Evolutionary conservation across 768 basidiomycete species (phyloP).

Genomic region (Tephrocybe sp.): DNA sequence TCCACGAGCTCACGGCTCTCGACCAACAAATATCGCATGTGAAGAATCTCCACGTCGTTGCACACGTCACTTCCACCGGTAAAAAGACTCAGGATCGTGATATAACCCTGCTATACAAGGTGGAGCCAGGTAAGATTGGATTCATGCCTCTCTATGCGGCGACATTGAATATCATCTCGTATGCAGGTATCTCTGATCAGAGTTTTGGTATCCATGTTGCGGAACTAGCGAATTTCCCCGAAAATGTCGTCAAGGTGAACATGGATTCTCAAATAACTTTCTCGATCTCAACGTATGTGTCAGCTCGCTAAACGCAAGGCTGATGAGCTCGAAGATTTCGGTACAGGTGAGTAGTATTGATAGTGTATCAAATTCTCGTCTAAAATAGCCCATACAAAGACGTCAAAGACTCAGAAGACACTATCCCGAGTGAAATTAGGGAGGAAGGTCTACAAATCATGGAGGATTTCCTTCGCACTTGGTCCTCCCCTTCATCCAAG

Average conservation of each 20-base stretch:
- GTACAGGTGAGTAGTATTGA: conserved; percentile 24
- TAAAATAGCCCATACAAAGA: conserved; percentile 1
- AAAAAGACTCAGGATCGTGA: conserved; percentile 65
- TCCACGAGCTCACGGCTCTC: conserved; percentile 93
- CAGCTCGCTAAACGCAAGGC: conserved; percentile 92
- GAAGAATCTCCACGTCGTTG: conserved; percentile 94
- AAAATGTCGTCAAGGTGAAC: conserved; percentile 85
- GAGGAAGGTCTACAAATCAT: conserved; percentile 83
- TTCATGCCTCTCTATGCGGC: conserved; percentile 3
- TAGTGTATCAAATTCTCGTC: neutral
- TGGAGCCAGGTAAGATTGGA: conserved; percentile 73
- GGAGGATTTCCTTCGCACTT: conserved; percentile 72
- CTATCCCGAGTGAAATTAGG: conserved; percentile 57
- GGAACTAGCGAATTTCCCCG: conserved; percentile 95
- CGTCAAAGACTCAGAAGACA: conserved; percentile 27
- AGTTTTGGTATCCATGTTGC: conserved; percentile 99
- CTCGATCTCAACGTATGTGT: neutral
- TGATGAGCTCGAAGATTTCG: conserved; percentile 88
- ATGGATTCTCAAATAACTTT: neutral
- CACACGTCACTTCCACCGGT: conserved; percentile 84
- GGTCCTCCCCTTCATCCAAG: conserved; percentile 42
- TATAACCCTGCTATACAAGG: conserved; percentile 93
- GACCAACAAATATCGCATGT: conserved; percentile 86
- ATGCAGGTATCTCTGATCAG: conserved; percentile 85
- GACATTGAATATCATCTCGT: neutral